phyloP scores from a whole-genome alignment of 306 rosid species.

The Senna tora region DNA sequence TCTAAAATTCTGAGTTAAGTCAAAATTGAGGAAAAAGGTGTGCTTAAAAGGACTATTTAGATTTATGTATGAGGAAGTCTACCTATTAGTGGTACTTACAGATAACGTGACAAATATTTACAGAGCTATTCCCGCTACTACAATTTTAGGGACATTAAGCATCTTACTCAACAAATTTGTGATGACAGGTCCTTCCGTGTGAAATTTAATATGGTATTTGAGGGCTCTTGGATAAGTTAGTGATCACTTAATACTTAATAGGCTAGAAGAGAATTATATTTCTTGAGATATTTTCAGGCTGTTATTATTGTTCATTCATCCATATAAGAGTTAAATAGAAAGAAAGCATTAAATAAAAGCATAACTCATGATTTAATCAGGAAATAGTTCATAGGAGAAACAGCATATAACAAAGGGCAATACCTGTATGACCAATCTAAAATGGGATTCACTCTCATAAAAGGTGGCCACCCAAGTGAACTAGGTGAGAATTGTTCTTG shows the following conservation, averaged over 20 bases:
- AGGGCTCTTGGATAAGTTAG: neutral
- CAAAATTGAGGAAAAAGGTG: neutral
- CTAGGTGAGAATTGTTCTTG: slow-evolving; percentile 98
- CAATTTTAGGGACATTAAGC: slow-evolving; percentile 3
- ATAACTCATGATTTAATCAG: slow-evolving; percentile 26
- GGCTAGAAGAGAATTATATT: slow-evolving; percentile 9
- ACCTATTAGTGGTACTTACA: slow-evolving; percentile 10
- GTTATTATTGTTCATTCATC: slow-evolving; percentile 3
- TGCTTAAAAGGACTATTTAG: slow-evolving; percentile 16
- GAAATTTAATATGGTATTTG: slow-evolving; percentile 28
- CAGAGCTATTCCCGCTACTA: neutral
- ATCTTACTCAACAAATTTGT: slow-evolving; percentile 30
- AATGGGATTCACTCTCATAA: slow-evolving; percentile 98
- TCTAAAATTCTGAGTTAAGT: slow-evolving; percentile 1
- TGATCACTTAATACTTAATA: slow-evolving; percentile 16
- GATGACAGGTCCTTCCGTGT: slow-evolving; percentile 4
- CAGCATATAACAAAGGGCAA: slow-evolving; percentile 28
- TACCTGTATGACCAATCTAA: slow-evolving; percentile 95
- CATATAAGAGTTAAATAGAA: slow-evolving; percentile 25
- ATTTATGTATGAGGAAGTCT: slow-evolving; percentile 15
- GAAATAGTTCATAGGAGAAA: slow-evolving; percentile 2
- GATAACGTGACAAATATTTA: slow-evolving; percentile 20
- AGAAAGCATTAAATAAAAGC: slow-evolving; percentile 27
- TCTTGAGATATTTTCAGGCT: slow-evolving; percentile 1
- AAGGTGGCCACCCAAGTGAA: slow-evolving; percentile 95